Percentiles rank a stretch among this genome's conserved stretches.
phyloP scores from a whole-genome alignment of 768 basidiomycete species.

The Pulveroboletus sp. region DNA sequence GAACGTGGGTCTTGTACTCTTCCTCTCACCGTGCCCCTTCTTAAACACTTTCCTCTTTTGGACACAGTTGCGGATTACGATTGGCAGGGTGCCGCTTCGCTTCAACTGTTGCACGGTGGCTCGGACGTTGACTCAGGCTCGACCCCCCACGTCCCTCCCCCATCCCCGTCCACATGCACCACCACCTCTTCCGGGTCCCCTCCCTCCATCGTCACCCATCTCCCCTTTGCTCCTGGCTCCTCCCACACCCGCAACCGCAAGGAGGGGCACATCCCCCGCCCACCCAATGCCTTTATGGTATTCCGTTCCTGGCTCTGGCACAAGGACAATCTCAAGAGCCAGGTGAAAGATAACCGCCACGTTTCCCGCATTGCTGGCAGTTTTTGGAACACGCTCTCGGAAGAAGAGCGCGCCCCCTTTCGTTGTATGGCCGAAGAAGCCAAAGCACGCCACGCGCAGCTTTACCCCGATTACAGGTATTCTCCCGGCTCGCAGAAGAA shows the following conservation, averaged over 20 bases:
- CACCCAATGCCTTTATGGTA: constrained; percentile 84
- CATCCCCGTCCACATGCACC: constrained; percentile 19
- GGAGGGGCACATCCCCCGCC: constrained; percentile 63
- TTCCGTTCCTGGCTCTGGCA: constrained; percentile 69
- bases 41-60: constrained; percentile 36
- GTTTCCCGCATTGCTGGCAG: constrained; percentile 69
- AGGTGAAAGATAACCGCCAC: constrained; percentile 69
- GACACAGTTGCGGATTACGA: constrained; percentile 29
- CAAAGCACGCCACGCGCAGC: constrained; percentile 44
- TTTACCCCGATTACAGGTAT: constrained; percentile 64
- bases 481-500: constrained; percentile 42
- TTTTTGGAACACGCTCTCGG: constrained; percentile 59
- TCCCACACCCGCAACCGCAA: constrained; percentile 41
- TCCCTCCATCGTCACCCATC: constrained; percentile 22
- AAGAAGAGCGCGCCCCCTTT: constrained; percentile 47
- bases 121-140: constrained; percentile 6
- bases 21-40: constrained; percentile 19
- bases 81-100: constrained; percentile 22
- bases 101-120: constrained; percentile 21
- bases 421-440: constrained; percentile 44
- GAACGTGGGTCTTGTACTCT: constrained; percentile 27
- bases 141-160: constrained; percentile 6
- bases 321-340: constrained; percentile 44
- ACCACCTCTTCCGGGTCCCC: constrained; percentile 15
- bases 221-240: constrained; percentile 29